A percentile compares a stretch with the other conserved stretches of the same genome.
These are phyloP conservation scores for Didymella pinodella DNA, from an alignment of 2,329 filamentous ascomycete genomes.

Conservation along the genomic window DNA sequence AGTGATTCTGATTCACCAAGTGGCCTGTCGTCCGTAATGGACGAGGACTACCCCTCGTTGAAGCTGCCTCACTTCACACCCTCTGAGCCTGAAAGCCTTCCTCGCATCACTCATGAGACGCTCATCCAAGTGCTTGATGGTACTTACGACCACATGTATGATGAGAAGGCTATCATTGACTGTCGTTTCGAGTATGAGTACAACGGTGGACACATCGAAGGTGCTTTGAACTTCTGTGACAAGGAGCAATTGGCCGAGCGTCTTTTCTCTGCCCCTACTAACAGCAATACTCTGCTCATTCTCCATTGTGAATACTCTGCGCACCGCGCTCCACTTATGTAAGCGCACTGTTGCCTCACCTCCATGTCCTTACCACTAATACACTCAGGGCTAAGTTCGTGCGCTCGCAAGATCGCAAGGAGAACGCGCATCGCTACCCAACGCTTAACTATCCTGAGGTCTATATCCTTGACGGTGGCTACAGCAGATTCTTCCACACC, in stretches of 20 bases:
- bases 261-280: constrained; percentile 71
- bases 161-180: constrained; percentile 87
- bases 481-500: constrained; percentile 87
- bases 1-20: constrained; percentile 64
- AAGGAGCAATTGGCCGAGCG: constrained; percentile 84
- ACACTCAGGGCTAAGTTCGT: constrained; percentile 77
- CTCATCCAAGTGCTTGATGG: constrained; percentile 89
- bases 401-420: constrained; percentile 83
- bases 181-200: constrained; percentile 99
- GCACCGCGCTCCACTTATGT: constrained; percentile 93
- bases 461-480: constrained; percentile 96
- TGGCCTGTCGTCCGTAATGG: constrained; percentile 77
- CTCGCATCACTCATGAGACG: constrained; percentile 82
- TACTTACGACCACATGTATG: constrained; percentile 77
- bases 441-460: constrained; percentile 93
- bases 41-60: constrained; percentile 78
- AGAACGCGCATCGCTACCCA: constrained; percentile 87
- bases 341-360: constrained; percentile 33
- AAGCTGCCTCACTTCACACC: constrained; percentile 86
- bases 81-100: constrained; percentile 83
- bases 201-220: constrained; percentile 92
- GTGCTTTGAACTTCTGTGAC: constrained; percentile 95
- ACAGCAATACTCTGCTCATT: constrained; percentile 80
- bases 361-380: constrained; percentile 26
- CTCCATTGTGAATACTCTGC: constrained; percentile 99